Conservation (phyloP, 768 basidiomycete species). For the Pluteus cervinus region DNA sequence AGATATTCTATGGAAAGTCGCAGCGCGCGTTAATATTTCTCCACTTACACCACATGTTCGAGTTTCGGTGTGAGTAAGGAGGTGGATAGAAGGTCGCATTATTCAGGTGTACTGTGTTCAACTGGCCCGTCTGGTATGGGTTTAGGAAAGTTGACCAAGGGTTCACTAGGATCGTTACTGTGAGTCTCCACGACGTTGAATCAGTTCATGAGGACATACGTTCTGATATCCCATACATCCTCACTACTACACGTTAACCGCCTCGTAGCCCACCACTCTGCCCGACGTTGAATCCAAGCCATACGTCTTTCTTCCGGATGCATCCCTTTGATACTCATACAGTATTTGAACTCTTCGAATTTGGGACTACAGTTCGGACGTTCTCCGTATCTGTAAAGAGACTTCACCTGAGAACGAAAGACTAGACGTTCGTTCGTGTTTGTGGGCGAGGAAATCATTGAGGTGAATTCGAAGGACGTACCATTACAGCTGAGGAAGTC, state of each 20-base stretch:
- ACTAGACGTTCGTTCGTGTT: conserved; percentile 34
- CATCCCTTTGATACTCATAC: conserved; percentile 75
- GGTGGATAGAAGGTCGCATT: no score
- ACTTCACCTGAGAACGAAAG: conserved; percentile 73
- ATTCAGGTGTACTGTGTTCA: no score
- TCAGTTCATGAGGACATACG: no score
- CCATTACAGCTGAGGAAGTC: conserved; percentile 69
- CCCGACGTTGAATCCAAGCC: conserved; percentile 79
- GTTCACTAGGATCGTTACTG: conserved; percentile 1
- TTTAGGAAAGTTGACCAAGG: conserved; percentile 4
- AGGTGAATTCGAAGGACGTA: conserved; percentile 16
- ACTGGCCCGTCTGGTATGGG: conserved; percentile 1
- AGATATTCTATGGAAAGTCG: no score
- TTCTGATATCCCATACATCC: conserved; percentile 88
- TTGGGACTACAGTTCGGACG: conserved; percentile 69
- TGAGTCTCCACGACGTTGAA: no score
- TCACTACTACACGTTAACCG: conserved; percentile 81
- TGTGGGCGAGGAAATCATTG: neutral
- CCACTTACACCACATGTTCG: no score
- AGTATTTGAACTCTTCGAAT: conserved; percentile 92
- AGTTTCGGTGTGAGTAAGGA: no score
- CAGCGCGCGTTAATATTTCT: no score
- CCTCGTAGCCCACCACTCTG: conserved; percentile 91
- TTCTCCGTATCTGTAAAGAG: conserved; percentile 81
- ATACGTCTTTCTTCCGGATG: conserved; percentile 73